These are phyloP conservation scores for Dianthus caryophyllus DNA, from an alignment of 148 eudicot species.

Conservation along the genomic window DNA sequence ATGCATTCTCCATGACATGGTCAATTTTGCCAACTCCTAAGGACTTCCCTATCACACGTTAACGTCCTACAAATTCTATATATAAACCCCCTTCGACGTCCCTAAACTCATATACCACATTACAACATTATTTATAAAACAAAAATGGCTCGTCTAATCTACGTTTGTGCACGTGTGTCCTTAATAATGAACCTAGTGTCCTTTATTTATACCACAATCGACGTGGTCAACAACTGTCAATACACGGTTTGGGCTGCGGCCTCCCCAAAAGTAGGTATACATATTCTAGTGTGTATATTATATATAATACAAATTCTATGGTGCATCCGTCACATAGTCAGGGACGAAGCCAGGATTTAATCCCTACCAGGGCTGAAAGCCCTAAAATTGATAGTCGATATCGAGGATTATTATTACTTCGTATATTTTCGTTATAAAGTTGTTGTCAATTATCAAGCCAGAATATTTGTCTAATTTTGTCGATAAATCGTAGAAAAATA, in stretches of 20 bases:
- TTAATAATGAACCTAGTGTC: constrained; percentile 12
- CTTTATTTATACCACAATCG: constrained; percentile 26
- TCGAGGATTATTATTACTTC: too few species aligned
- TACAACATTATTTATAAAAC: neutral
- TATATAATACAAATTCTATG: too few species aligned
- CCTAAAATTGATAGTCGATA: too few species aligned
- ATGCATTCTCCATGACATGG: neutral
- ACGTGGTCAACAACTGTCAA: constrained; percentile 39
- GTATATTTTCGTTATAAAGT: too few species aligned
- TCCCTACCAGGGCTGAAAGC: too few species aligned
- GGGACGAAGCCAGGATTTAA: too few species aligned
- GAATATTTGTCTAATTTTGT: too few species aligned
- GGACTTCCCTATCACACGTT: neutral
- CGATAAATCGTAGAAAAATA: too few species aligned
- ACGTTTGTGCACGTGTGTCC: constrained; percentile 7
- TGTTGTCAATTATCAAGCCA: too few species aligned
- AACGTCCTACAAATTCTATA: constrained; percentile 6
- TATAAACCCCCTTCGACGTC: constrained; percentile 18
- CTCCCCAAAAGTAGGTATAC: constrained; percentile 41
- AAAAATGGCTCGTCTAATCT: neutral
- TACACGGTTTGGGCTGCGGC: constrained; percentile 54
- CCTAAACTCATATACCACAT: constrained; percentile 1
- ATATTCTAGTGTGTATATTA: too few species aligned
- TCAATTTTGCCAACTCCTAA: constrained; percentile 10
- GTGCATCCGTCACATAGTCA: too few species aligned